Base-by-base conservation (phyloP, 768 basidiomycete species). In the Leccinellum rugosiceps region DNA sequence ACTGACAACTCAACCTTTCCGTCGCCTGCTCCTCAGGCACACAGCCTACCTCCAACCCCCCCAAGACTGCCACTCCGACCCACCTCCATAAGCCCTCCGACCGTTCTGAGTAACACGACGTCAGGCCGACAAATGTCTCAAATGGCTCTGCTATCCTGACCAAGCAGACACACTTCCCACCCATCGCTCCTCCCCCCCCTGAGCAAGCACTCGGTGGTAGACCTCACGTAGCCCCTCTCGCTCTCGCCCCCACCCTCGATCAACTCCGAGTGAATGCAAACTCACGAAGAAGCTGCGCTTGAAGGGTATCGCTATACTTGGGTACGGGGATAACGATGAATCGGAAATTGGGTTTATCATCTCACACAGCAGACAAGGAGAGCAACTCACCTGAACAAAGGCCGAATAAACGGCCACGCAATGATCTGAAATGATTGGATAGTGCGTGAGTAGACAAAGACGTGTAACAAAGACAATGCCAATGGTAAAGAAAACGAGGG, bases 21-120 rank as follows among this genome's bases (percentile, higher is more conserved):
- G 80, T 82, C 38, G 81, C 79, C 58, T 90, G 76, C 35, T 90
- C 86, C 58, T 86, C 84, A 0, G 92, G 90, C 0, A 98, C 79
- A 3, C 82, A 76, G 3, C 77, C 75, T 13, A 88, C 77, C 23
- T 86, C 81, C 46, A 88, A 73, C 60, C 84, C 84, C 53, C 97
- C 80, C 44, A 98, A 76, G 2, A 91, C 88, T 0, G 95, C 93
- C 34, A 97, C 80, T 5, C 90, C 92, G 6, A 94, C 75, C 84
- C 90, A 91, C 46, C 78, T 78, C 10, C 85, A 72, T 63, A 89
- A 80, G 2, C 76, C 78, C 14, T 84, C 87, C 11, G 98, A 73
- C 17, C 94, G 81, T 17, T 85, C 86, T 0, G 93, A 90, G 58
- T 86, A 87, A 59, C 86, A 85, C 67, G 25, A 75, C 0, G 89